These are phyloP conservation scores for Populus euphratica DNA, from an alignment of 345 rosid species.

Conservation along the genomic window DNA sequence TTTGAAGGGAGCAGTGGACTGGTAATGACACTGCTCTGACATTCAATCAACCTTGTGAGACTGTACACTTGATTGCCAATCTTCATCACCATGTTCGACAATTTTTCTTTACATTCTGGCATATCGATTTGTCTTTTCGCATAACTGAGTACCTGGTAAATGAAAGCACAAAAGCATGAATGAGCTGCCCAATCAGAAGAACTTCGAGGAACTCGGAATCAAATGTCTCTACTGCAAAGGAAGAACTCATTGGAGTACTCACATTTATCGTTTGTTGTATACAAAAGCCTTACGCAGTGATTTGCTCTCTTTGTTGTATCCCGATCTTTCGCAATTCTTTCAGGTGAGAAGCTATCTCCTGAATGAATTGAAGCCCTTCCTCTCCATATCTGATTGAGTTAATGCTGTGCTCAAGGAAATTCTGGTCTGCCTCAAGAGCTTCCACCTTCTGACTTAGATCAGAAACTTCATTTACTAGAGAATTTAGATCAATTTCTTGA, in stretches of 20 bases:
- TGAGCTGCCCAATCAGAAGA: neutral
- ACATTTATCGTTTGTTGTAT: constrained; percentile 28
- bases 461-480: constrained; percentile 25
- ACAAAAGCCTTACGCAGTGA: constrained; percentile 26
- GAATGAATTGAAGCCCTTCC: constrained; percentile 41
- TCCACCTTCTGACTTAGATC: constrained; percentile 47
- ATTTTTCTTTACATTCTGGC: neutral
- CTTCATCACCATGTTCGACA: neutral
- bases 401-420: constrained; percentile 46
- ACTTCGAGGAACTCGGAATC: neutral
- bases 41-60: constrained; percentile 3
- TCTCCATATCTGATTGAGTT: constrained; percentile 40
- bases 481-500: constrained; percentile 5
- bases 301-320: constrained; percentile 24
- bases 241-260: constrained; percentile 1
- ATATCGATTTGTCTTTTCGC: neutral
- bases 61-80: constrained; percentile 23
- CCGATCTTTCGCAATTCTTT: constrained; percentile 38
- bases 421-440: constrained; percentile 43
- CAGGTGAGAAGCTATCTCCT: constrained; percentile 48
- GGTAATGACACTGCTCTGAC: neutral
- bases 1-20: neutral
- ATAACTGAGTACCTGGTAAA: neutral
- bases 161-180: neutral
- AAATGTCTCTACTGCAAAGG: neutral